Conservation (phyloP, 2,329 filamentous ascomycete species). For the Cladosporium sphaerospermum region DNA sequence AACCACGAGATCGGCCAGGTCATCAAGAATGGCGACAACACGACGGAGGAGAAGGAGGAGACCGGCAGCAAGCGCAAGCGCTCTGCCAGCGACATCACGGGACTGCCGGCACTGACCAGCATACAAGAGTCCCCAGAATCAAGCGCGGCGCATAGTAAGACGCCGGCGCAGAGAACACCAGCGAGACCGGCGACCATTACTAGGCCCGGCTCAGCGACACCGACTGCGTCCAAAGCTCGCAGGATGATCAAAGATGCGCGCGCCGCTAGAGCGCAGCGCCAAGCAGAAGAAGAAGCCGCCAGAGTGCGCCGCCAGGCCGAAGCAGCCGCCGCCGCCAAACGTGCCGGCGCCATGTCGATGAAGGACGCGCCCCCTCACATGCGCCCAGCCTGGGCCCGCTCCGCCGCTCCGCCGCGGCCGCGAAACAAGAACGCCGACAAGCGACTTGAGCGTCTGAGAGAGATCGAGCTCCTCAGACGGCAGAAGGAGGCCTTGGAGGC, state of each 20-base stretch:
- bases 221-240: neutral
- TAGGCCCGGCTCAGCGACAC: neutral
- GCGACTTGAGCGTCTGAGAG: constrained; percentile 22
- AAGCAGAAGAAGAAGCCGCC: neutral
- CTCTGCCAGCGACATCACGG: constrained; percentile 2
- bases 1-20: neutral
- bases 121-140: constrained; percentile 1
- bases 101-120: neutral
- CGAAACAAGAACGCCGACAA: constrained; percentile 24
- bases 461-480: constrained; percentile 17
- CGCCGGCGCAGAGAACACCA: neutral
- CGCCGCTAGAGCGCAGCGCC: neutral
- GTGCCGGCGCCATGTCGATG: too few species aligned
- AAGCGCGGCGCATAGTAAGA: neutral
- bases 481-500: constrained; percentile 20
- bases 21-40: neutral
- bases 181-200: neutral
- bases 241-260: constrained; percentile 7
- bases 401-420: constrained; percentile 15
- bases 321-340: too few species aligned
- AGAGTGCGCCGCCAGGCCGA: neutral
- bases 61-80: neutral
- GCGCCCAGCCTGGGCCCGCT: constrained; percentile 14
- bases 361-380: neutral
- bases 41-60: too few species aligned